Evolutionary conservation across 768 basidiomycete genomes (phyloP), one percentile per base, ranked within the genome.

Genomic region (Phlebiopsis gigantea): DNA sequence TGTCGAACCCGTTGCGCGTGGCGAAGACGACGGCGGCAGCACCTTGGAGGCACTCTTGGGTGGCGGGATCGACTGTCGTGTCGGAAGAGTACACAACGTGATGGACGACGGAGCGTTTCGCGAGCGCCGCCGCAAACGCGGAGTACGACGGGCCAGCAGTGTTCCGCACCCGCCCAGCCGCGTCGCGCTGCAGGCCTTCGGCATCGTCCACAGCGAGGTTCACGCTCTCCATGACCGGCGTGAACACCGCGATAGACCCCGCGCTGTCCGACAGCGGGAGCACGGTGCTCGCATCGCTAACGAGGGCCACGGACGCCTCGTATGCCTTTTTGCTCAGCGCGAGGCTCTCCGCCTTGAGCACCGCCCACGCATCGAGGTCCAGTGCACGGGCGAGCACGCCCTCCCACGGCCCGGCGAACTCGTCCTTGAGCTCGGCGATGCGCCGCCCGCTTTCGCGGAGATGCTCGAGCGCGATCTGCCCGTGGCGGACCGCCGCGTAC

Each of bases 191-290:
- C 26, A 77, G 65, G 5, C 72, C 77, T 31, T 80, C 79, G 0
- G 72, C 73, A 48, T 80, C 81, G 54, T 86, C 86, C 14, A 87
- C 83, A 0, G 83, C 85, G 51, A 68, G 72, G 68, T 87, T 87
- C 31, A 85, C 64, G n/a, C 75, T 74, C 65, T 82, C 79, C 72
- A 75, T 72, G 45, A 67, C 68, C 0, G 87, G 87, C 0, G 85
- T 86, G 63, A 84, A 74, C 17, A 82, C 55, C 4, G 81, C 67
- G 7, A 63, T 66, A 2, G 61, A 60, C 0, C 57, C 67, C 1
- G 58, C n/a, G 34, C 66, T 67, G 22, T 56, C 30, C 15, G 63
- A 53, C 45, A 78, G 63, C 0, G 80, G 76, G 4, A 80, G 58
- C 5, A 71, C 65, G 4, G 65, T 60, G 5, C 63, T 46, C 1